Percentiles rank a stretch among this genome's conserved stretches.
These are phyloP conservation scores for Triglochin maritima DNA, from an alignment of 106 monocot genomes.

Conservation along the genomic window DNA sequence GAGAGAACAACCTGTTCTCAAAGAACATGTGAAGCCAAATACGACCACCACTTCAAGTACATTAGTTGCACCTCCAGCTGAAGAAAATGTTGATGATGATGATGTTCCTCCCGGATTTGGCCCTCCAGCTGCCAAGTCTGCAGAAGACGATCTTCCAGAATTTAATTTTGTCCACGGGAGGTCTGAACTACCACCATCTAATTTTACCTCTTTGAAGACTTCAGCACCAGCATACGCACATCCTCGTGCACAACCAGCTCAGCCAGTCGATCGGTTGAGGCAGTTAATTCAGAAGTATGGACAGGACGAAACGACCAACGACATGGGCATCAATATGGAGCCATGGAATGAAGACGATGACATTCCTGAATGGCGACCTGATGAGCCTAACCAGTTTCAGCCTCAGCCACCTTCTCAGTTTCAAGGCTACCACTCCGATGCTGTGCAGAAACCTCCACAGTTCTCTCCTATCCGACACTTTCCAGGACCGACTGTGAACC, in stretches of 20 bases:
- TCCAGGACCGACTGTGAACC: background rate
- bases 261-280: constrained; percentile 41
- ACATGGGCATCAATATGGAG: background rate
- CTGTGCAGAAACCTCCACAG: too few species aligned
- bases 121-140: constrained; percentile 20
- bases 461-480: background rate
- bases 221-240: background rate
- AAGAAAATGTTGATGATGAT: constrained; percentile 22
- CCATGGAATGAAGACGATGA: constrained; percentile 45
- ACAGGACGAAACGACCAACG: constrained; percentile 11
- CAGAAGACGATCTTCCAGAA: constrained; percentile 82
- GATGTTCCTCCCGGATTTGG: constrained; percentile 92
- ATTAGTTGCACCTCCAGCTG: background rate
- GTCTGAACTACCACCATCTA: constrained; percentile 10
- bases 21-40: constrained; percentile 19
- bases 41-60: background rate
- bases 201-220: background rate
- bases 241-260: background rate
- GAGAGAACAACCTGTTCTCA: constrained; percentile 28
- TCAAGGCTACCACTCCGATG: background rate
- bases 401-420: constrained; percentile 4
- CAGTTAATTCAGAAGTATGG: constrained; percentile 73
- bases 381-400: constrained; percentile 8
- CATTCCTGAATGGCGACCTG: constrained; percentile 60
- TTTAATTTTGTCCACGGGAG: constrained; percentile 64